phyloP scores from a whole-genome alignment of 257 asterid species.

The Jacaranda mimosifolia region DNA sequence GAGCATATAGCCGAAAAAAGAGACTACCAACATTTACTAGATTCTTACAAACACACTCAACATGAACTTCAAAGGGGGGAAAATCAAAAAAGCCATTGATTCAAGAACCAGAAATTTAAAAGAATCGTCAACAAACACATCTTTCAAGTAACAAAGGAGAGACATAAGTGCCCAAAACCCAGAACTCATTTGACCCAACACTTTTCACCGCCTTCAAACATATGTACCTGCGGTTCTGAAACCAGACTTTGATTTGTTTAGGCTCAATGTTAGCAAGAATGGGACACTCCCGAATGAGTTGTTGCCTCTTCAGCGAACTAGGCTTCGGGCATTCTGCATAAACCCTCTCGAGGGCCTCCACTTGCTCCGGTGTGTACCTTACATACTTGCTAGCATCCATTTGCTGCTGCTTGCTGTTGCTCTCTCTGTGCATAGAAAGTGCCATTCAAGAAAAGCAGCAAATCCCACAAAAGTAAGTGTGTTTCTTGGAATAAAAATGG shows the following conservation, averaged over 20 bases:
- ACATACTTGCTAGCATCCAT: constrained; percentile 88
- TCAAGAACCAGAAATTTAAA: neutral
- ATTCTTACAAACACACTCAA: constrained; percentile 2
- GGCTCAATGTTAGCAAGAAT: constrained; percentile 83
- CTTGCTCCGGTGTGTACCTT: constrained; percentile 93
- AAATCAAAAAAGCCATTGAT: neutral
- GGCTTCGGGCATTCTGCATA: constrained; percentile 92
- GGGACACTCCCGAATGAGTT: constrained; percentile 81
- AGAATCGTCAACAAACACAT: neutral
- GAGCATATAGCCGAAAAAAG: neutral
- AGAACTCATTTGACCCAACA: neutral
- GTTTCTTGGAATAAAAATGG: constrained; percentile 27
- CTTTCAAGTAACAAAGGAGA: constrained; percentile 14
- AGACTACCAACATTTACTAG: constrained; percentile 24
- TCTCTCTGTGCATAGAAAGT: constrained; percentile 56
- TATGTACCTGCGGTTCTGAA: constrained; percentile 81
- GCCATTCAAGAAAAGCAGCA: constrained; percentile 43
- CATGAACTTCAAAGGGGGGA: neutral
- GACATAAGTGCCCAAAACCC: neutral
- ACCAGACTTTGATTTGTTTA: constrained; percentile 96
- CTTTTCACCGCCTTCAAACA: neutral
- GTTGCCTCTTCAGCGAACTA: constrained; percentile 81
- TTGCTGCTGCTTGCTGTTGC: constrained; percentile 50
- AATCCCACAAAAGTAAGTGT: constrained; percentile 16
- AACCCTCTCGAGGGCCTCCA: constrained; percentile 85